Conservation (phyloP, 192 early-diverging fungal genomes). For the Linnemannia exigua region DNA sequence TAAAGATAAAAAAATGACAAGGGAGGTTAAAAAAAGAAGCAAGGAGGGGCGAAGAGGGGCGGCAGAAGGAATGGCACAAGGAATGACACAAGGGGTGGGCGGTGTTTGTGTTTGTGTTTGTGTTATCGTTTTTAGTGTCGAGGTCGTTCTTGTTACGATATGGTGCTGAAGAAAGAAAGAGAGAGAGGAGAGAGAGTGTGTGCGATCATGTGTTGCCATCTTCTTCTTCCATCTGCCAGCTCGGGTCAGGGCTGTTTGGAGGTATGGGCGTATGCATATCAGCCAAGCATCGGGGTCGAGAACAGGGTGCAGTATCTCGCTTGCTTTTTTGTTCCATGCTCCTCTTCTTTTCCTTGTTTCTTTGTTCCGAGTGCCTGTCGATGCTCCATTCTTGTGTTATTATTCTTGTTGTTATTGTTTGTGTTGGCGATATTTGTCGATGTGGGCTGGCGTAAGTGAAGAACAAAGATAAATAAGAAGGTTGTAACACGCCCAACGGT, state of each 20-base stretch:
- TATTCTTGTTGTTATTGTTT: not conserved
- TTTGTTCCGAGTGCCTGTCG: too few relatives aligned
- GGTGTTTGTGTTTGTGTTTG: slow-evolving; percentile 1
- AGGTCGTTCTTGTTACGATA: not conserved
- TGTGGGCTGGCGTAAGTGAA: not conserved
- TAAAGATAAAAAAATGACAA: not conserved
- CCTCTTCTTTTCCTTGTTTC: not conserved
- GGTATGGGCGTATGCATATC: not conserved
- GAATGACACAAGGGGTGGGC: not conserved
- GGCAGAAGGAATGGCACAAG: not conserved
- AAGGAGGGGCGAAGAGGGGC: not conserved
- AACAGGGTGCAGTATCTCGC: not conserved
- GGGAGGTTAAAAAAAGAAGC: not conserved
- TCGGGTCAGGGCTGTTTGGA: not conserved
- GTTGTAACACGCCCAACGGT: not conserved
- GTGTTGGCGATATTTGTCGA: not conserved
- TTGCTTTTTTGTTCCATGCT: not conserved
- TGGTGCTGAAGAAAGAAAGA: not conserved
- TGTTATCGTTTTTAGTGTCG: not conserved
- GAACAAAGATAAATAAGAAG: not conserved
- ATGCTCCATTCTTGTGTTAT: not conserved
- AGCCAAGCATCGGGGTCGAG: not conserved
- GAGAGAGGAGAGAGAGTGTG: too few relatives aligned
- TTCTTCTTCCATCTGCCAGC: not conserved
- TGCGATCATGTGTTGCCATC: not conserved